Conservation (phyloP, 345 rosid genomes). For the Raphanus raphanistrum region DNA sequence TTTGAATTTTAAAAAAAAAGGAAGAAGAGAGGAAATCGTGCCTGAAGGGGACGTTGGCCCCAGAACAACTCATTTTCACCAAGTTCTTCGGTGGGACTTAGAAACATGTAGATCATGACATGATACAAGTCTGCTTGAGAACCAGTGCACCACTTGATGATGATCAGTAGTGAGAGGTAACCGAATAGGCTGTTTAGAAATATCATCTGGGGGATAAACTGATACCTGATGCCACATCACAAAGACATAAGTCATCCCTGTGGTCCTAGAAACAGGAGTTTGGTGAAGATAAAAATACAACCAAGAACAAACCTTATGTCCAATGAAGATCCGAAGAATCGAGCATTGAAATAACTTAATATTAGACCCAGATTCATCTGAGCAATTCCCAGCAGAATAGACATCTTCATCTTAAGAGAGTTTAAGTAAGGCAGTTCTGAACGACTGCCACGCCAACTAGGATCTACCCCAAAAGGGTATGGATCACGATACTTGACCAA, state of each 20-base stretch:
- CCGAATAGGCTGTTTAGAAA: slow-evolving; percentile 94
- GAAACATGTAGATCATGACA: slow-evolving; percentile 98
- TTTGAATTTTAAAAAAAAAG: neutral
- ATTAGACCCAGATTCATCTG: slow-evolving; percentile 93
- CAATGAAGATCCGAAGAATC: slow-evolving; percentile 63
- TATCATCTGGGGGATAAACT: slow-evolving; percentile 94
- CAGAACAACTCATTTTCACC: slow-evolving; percentile 88
- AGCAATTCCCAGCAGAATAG: slow-evolving; percentile 82
- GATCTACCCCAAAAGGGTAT: slow-evolving; percentile 97
- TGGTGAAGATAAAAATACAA: neutral
- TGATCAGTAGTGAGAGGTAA: slow-evolving; percentile 85
- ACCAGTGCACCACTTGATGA: slow-evolving; percentile 97
- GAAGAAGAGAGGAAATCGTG: slow-evolving; percentile 21
- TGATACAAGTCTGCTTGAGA: slow-evolving; percentile 98
- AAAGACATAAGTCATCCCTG: neutral
- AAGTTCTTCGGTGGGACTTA: slow-evolving; percentile 90
- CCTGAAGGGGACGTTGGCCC: slow-evolving; percentile 99
- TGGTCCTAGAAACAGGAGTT: neutral
- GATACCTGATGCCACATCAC: slow-evolving; percentile 64
- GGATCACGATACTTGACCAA: slow-evolving; percentile 76
- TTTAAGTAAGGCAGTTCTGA: slow-evolving; percentile 88
- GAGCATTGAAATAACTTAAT: slow-evolving; percentile 89
- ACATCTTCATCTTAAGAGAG: slow-evolving; percentile 99
- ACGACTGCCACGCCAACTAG: slow-evolving; percentile 99
- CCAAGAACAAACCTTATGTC: slow-evolving; percentile 62